Evolutionary conservation across 352 stramenopile genomes (phyloP).

Genomic region (Globisporangium canariense): DNA sequence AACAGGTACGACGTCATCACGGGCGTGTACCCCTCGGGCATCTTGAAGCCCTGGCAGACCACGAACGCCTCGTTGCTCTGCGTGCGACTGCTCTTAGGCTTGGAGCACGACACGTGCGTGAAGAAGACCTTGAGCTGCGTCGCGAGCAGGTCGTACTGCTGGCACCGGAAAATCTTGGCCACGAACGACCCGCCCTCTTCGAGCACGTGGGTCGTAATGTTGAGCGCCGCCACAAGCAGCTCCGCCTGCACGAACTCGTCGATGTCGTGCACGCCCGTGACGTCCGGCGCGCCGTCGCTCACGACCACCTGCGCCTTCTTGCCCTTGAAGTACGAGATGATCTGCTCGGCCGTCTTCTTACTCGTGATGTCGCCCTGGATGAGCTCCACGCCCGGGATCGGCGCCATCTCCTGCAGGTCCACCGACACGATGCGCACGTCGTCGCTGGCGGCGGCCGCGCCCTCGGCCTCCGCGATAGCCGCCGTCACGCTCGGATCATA

Average conservation of each 20-base stretch:
- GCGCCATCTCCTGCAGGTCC: conserved; percentile 99
- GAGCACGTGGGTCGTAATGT: conserved; percentile 97
- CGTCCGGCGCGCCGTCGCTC: conserved; percentile 98
- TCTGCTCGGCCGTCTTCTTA: conserved; percentile 93
- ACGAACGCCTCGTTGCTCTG: conserved; percentile 96
- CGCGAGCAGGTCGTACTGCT: conserved; percentile 95
- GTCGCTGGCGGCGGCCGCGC: conserved; percentile 20
- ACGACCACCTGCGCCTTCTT: conserved; percentile 96
- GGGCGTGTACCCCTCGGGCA: conserved; percentile 73
- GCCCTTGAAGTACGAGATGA: conserved; percentile 94
- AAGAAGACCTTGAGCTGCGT: conserved; percentile 97
- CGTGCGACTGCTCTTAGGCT: conserved; percentile 96
- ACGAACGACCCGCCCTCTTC: conserved; percentile 94
- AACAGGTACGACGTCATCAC: conserved; percentile 86
- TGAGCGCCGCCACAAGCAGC: conserved; percentile 95
- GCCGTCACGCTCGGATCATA: conserved; percentile 42
- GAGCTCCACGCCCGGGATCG: conserved; percentile 94
- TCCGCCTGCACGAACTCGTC: conserved; percentile 98
- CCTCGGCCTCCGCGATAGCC: conserved; percentile 22
- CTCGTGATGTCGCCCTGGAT: conserved; percentile 97
- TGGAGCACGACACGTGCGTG: conserved; percentile 92
- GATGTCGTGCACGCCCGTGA: conserved; percentile 99
- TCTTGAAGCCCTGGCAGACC: conserved; percentile 93
- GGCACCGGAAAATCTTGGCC: conserved; percentile 98
- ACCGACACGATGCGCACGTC: conserved; percentile 94